Base-by-base conservation (phyloP, 2,329 filamentous ascomycete genomes). In the Colletotrichum siamense region DNA sequence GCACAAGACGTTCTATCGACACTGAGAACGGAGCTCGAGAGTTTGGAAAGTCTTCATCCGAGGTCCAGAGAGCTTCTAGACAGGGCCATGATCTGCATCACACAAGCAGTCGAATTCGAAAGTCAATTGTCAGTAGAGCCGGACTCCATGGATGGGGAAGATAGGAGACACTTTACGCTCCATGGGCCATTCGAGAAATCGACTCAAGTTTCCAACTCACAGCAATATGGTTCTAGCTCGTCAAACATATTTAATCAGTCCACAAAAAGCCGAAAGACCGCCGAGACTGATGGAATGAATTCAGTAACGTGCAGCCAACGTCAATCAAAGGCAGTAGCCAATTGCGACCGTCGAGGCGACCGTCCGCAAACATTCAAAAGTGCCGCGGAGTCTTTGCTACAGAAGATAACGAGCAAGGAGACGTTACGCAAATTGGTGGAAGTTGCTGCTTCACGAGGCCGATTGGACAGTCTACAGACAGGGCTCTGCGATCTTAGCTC, bases 291-390 rank as follows among this genome's bases (percentile, higher is more conserved):
- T 13, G 0, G 0, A 8, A 13, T 13, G n/a, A 1, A 22, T 13
- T 22, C 44, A 22, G 10, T 7, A 52, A 10, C n/a, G n/a, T 8
- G 10, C 10, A 22, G 16, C 12, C 18, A 52, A 22, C 6, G n/a
- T 52, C n/a, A 22, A 18, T 22, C 44, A 52, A 52, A 52, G n/a
- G 6, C 10, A 8, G 6, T 52, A 10, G 12, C n/a, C 44, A 3
- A 7, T 52, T 0, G 10, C 10, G 10, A 49, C 10, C 44, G 9
- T 22, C 44, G 6, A 8, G 10, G 44, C 44, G 1, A 13, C 44
- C 0, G 44, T 22, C n/a, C n/a, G n/a, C 0, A 22, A 12, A 0
- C 9, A 4, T 52, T 52, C 1, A 52, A 52, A 22, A 52, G 44
- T 22, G n/a, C n/a, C 44, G n/a, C n/a, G 10, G 44, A 52, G n/a